phyloP scores from a whole-genome alignment of 306 rosid genomes.

The Malus fusca region DNA sequence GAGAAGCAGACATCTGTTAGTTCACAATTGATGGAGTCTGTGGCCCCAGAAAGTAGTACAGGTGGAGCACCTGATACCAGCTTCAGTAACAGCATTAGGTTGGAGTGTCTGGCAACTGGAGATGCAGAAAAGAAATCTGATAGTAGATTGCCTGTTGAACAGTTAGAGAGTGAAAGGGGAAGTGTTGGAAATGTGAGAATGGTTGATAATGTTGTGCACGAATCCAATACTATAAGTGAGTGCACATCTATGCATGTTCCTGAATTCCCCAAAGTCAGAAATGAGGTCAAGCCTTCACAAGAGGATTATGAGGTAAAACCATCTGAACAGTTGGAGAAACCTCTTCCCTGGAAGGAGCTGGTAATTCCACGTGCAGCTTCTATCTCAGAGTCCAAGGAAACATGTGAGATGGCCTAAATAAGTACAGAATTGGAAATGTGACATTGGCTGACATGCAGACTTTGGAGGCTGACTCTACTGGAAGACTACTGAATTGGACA shows the following conservation, averaged over 20 bases:
- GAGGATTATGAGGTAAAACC: constrained; percentile 30
- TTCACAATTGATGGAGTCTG: constrained; percentile 45
- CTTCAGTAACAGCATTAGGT: constrained; percentile 25
- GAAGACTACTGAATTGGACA: constrained; percentile 32
- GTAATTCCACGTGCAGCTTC: constrained; percentile 40
- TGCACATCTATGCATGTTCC: constrained; percentile 14
- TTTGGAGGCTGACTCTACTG: constrained; percentile 23
- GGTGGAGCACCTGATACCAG: constrained; percentile 36
- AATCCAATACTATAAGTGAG: constrained; percentile 22
- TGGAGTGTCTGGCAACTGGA: constrained; percentile 27
- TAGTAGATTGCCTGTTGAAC: constrained; percentile 36
- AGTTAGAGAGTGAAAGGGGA: constrained; percentile 26
- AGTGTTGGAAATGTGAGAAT: constrained; percentile 16
- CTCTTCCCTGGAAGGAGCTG: constrained; percentile 23
- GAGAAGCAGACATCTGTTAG: constrained; percentile 54
- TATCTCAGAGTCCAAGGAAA: constrained; percentile 43
- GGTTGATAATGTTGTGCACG: constrained; percentile 21
- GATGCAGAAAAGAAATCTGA: constrained; percentile 29
- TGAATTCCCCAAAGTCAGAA: constrained; percentile 19
- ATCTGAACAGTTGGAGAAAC: constrained; percentile 41
- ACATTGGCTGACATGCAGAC: constrained; percentile 33
- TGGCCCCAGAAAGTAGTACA: constrained; percentile 35
- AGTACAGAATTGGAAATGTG: constrained; percentile 31
- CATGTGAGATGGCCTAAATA: constrained; percentile 20
- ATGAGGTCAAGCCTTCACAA: constrained; percentile 52